Evolutionary conservation across 139 green algal genomes (phyloP), one percentile per base, ranked within the genome.

Genomic region (Chlamydomonas eustigma): DNA sequence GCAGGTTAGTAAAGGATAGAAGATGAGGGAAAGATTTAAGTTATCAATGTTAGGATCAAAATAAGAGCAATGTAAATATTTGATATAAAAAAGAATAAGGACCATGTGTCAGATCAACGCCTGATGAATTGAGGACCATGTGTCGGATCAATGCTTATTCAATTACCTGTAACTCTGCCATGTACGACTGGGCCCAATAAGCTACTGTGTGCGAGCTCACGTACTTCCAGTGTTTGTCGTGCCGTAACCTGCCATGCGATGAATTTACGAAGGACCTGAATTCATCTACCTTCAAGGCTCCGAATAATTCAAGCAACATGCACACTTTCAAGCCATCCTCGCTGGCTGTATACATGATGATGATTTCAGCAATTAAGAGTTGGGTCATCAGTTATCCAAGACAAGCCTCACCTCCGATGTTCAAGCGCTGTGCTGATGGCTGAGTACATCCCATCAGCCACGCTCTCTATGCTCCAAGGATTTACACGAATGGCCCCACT

Each of bases 161-260:
- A n/a, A n/a, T 12, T 58, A 68, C 52, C 52, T 68, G 52, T 28
- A 68, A 28, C 4, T 68, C 52, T 4, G 12, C 1, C 4, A 79
- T 69, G 44, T 67, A 8, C 2, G 83, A 92, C 80, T 89, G 81
- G 1, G 92, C 92, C 96, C 96, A 99, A 88, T 93, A 98, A 12
- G 84, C 83, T 28, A 96, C 95, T 2, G 96, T 97, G 89, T 99
- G 96, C 35, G 87, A 76, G 52, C 73, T 87, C 2, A 99, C 91
- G 79, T 99, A 99, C 50, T 88, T 86, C 91, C 93, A 99, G 91
- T 99, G 96, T 88, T 98, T 97, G 50, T 97, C 90, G 81, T 99
- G 96, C 34, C 96, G 81, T 73, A 95, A 83, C 44, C 37, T 50
- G 33, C n/a, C n/a, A n/a, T n/a, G n/a, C n/a, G n/a, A n/a, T n/a